phyloP scores from a whole-genome alignment of 306 rosid genomes.

The Carpinus fangiana region DNA sequence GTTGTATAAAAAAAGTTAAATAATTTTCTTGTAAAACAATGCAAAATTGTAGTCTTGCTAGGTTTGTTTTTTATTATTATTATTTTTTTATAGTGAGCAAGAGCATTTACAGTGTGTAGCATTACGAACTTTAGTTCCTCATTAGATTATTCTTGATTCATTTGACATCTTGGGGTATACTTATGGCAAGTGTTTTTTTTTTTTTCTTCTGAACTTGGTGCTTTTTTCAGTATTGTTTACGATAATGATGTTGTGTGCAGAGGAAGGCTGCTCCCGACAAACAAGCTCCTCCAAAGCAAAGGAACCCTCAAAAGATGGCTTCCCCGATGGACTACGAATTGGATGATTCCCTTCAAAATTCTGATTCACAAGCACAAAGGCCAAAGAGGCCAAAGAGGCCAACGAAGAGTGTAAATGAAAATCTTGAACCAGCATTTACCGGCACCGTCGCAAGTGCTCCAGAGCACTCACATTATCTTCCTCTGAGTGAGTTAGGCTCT shows the following conservation, averaged over 20 bases:
- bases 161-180: constrained; percentile 13
- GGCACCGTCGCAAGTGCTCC: constrained; percentile 27
- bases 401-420: constrained; percentile 67
- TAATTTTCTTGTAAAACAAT: too few species aligned
- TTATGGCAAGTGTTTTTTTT: neutral
- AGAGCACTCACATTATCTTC: constrained; percentile 45
- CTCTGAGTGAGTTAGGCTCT: constrained; percentile 25
- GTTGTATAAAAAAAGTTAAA: too few species aligned
- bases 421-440: constrained; percentile 53
- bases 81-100: too few species aligned
- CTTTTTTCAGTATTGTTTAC: constrained; percentile 29
- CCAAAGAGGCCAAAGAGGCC: constrained; percentile 71
- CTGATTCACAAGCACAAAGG: constrained; percentile 48
- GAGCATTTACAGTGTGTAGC: neutral
- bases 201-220: neutral
- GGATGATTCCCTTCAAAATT: constrained; percentile 43
- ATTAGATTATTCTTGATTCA: neutral
- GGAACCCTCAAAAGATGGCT: constrained; percentile 48
- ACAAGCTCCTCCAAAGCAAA: constrained; percentile 41
- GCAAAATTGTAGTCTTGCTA: too few species aligned
- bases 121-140: neutral
- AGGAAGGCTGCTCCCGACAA: constrained; percentile 60
- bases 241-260: constrained; percentile 41
- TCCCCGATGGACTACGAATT: constrained; percentile 36
- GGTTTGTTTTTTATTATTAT: too few species aligned